phyloP scores from a whole-genome alignment of 768 basidiomycete species.

The Hirschioporus abietinus region DNA sequence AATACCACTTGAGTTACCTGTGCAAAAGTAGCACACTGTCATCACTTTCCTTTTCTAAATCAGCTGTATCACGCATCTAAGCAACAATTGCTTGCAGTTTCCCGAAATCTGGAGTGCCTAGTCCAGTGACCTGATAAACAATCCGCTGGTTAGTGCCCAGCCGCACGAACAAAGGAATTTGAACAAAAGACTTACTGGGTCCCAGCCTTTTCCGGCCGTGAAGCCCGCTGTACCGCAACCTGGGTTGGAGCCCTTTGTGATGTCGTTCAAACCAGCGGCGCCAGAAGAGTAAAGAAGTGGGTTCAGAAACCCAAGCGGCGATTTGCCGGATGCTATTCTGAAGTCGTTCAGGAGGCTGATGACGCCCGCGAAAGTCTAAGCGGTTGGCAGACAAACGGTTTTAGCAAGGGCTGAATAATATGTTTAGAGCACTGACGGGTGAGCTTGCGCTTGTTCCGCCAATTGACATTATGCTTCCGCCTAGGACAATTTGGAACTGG shows the following conservation, averaged over 20 bases:
- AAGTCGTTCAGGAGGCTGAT: slow-evolving; percentile 35
- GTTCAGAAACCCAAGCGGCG: slow-evolving; percentile 35
- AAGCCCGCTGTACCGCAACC: slow-evolving; percentile 56
- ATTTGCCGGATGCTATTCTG: slow-evolving; percentile 25
- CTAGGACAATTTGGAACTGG: slow-evolving; percentile 52
- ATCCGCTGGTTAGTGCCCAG: neutral
- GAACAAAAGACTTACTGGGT: slow-evolving; percentile 27
- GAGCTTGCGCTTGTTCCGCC: slow-evolving; percentile 37
- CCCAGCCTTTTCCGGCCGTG: slow-evolving; percentile 16
- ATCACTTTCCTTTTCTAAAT: too few relatives aligned
- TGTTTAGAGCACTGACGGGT: slow-evolving; percentile 19
- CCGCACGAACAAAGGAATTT: slow-evolving; percentile 46
- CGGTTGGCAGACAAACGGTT: neutral
- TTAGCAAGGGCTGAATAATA: slow-evolving; percentile 11
- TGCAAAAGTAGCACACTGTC: too few relatives aligned
- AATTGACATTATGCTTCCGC: slow-evolving; percentile 35
- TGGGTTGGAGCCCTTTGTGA: slow-evolving; percentile 55
- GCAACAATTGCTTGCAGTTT: slow-evolving; percentile 22
- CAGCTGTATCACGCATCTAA: neutral
- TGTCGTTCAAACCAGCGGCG: slow-evolving; percentile 34
- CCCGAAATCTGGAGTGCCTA: slow-evolving; percentile 26
- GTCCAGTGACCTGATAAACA: slow-evolving; percentile 20
- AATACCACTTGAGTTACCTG: too few relatives aligned
- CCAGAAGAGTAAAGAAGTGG: slow-evolving; percentile 27
- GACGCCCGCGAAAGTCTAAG: slow-evolving; percentile 32